phyloP scores from a whole-genome alignment of 2,329 filamentous ascomycete genomes.

The Orbilia brochopaga region DNA sequence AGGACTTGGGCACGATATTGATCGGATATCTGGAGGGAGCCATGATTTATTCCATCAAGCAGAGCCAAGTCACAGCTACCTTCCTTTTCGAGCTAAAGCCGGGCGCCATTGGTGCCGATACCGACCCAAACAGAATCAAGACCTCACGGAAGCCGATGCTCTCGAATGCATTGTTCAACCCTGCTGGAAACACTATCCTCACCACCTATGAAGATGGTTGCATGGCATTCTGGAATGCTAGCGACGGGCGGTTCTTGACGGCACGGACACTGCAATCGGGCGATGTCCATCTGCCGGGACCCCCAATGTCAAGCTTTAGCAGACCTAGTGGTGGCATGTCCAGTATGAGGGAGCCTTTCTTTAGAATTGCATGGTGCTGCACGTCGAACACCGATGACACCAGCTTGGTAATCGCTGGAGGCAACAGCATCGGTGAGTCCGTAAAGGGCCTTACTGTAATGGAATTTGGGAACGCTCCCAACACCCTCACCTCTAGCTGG shows the following conservation, averaged over 20 bases:
- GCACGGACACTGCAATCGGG: conserved; percentile 79
- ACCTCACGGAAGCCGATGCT: conserved; percentile 73
- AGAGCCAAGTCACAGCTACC: conserved; percentile 76
- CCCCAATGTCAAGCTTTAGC: conserved; percentile 63
- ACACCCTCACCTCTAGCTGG: conserved; percentile 91
- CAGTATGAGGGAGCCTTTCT: conserved; percentile 74
- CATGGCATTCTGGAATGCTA: conserved; percentile 91
- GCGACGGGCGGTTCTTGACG: conserved; percentile 82
- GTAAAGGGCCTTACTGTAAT: conserved; percentile 84
- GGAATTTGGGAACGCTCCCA: conserved; percentile 84
- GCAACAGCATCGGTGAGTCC: conserved; percentile 70
- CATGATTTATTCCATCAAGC: conserved; percentile 92
- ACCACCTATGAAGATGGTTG: conserved; percentile 90
- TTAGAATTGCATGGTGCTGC: conserved; percentile 86
- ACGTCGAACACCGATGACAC: conserved; percentile 93
- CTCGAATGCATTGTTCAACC: conserved; percentile 89
- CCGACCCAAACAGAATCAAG: conserved; percentile 68
- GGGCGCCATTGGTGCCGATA: conserved; percentile 79
- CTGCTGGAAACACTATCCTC: conserved; percentile 85
- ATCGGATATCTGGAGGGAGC: conserved; percentile 90
- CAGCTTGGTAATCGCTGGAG: conserved; percentile 83
- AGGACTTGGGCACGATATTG: conserved; percentile 87
- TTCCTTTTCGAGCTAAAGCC: conserved; percentile 82
- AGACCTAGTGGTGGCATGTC: conserved; percentile 61
- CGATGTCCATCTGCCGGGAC: conserved; percentile 66